A percentile compares a stretch with the other conserved stretches of the same genome.
Evolutionary conservation across 2,329 filamentous ascomycete genomes (phyloP).

Genomic region (Penicillium sp.): DNA sequence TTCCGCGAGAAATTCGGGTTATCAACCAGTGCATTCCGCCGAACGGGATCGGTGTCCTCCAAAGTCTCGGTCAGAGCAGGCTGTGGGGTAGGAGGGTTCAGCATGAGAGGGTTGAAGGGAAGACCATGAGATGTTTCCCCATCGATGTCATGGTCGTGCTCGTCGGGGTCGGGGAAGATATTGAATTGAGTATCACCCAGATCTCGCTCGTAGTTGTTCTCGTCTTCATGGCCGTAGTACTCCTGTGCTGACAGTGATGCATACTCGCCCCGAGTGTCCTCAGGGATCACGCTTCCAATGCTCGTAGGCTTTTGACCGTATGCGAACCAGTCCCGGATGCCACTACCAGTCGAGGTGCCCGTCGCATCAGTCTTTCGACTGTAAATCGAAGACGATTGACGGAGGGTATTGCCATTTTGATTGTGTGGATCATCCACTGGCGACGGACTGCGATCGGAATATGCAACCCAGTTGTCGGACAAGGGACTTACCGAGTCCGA

Average conservation of each 20-base stretch:
- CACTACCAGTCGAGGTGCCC: conserved; percentile 23
- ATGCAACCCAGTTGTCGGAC: conserved; percentile 43
- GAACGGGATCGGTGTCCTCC: conserved; percentile 24
- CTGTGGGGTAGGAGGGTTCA: conserved; percentile 46
- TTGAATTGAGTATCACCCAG: conserved; percentile 36
- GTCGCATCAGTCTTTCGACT: conserved; percentile 27
- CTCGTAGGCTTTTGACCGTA: conserved; percentile 29
- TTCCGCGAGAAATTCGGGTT: conserved; percentile 35
- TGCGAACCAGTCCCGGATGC: conserved; percentile 34
- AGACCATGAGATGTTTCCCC: conserved; percentile 18
- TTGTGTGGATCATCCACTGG: conserved; percentile 23
- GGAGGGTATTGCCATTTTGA: conserved; percentile 21
- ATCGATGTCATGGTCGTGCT: conserved; percentile 26
- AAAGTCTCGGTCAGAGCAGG: conserved; percentile 24
- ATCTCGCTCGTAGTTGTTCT: conserved; percentile 26
- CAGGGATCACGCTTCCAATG: conserved; percentile 28
- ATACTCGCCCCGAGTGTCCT: conserved; percentile 37
- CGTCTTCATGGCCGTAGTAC: conserved; percentile 30
- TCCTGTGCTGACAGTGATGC: conserved; percentile 35
- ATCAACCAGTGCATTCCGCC: conserved; percentile 31
- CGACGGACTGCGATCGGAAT: conserved; percentile 34
- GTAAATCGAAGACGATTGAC: conserved; percentile 35
- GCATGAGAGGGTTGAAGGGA: conserved; percentile 41
- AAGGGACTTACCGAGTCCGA: conserved; percentile 35
- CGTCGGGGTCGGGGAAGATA: conserved; percentile 32